Conservation (phyloP, 1,284 basidiomycete species). For the Ganoderma multipileum region DNA sequence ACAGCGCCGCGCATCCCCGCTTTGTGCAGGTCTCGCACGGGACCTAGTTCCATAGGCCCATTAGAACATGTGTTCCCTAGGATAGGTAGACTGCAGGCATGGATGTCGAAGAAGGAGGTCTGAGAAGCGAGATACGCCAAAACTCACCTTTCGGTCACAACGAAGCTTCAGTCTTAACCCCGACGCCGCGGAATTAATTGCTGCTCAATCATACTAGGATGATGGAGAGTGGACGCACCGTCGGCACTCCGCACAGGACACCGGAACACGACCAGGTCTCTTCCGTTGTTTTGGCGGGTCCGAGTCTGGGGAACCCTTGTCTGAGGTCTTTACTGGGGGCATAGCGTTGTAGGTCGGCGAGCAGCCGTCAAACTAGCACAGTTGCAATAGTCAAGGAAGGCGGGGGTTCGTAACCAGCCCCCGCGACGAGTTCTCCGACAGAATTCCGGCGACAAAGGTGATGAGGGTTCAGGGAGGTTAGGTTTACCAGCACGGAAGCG, state of each 20-base stretch:
- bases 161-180: slow-evolving; percentile 66
- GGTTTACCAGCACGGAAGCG: slow-evolving; percentile 4
- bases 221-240: slow-evolving; percentile 42
- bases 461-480: not conserved
- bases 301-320: slow-evolving; percentile 25
- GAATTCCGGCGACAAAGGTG: not conserved
- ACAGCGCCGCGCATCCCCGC: slow-evolving; percentile 72
- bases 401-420: not conserved
- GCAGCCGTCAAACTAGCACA: not conserved
- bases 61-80: not conserved
- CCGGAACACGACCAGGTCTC: slow-evolving; percentile 59
- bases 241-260: slow-evolving; percentile 77
- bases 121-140: not conserved
- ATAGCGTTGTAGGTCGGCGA: not conserved
- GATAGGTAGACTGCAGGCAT: not conserved
- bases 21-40: slow-evolving; percentile 77
- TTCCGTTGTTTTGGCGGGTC: slow-evolving; percentile 41
- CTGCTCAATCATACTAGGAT: slow-evolving; percentile 8
- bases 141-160: slow-evolving; percentile 69
- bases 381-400: no score
- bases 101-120: slow-evolving; percentile 1
- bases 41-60: slow-evolving; percentile 46
- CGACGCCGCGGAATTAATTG: not conserved
- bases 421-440: not conserved
- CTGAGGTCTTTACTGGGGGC: slow-evolving; percentile 26